Conservation (phyloP, 768 basidiomycete species). For the Wakefieldia striispora region DNA sequence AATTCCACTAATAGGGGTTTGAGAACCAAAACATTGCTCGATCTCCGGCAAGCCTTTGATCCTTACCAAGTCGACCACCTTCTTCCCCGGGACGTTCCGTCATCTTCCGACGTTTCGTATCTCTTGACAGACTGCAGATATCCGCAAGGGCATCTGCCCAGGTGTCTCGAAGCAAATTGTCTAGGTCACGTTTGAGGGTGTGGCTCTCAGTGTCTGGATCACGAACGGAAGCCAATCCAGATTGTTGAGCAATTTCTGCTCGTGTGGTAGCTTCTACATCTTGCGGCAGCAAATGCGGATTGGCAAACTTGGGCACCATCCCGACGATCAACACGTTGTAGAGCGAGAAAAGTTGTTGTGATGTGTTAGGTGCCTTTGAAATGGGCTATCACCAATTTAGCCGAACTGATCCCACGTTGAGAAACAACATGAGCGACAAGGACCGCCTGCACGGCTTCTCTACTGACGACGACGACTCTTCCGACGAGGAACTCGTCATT, state of each 20-base stretch:
- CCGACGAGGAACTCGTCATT: slow-evolving; percentile 69
- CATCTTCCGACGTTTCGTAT: slow-evolving; percentile 6
- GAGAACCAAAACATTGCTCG: background rate
- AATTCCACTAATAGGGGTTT: slow-evolving; percentile 36
- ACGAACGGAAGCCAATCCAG: background rate
- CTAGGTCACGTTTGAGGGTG: slow-evolving; percentile 20
- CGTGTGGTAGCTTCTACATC: slow-evolving; percentile 37
- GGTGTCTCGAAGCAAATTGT: slow-evolving; percentile 20
- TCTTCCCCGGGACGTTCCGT: background rate
- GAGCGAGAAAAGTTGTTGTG: slow-evolving; percentile 12
- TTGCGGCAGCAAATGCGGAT: slow-evolving; percentile 44
- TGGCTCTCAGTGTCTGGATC: slow-evolving; percentile 5
- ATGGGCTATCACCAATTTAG: too few species aligned
- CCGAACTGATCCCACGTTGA: background rate
- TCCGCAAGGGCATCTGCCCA: slow-evolving; percentile 18
- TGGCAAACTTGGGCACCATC: slow-evolving; percentile 42
- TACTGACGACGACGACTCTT: slow-evolving; percentile 71
- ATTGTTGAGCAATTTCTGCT: slow-evolving; percentile 23
- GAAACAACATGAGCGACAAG: slow-evolving; percentile 31
- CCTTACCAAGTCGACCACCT: background rate
- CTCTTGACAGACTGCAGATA: background rate
- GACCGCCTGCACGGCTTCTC: slow-evolving; percentile 70
- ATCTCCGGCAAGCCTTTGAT: background rate
- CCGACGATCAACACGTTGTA: too few species aligned
- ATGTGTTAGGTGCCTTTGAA: slow-evolving; percentile 20